Evolutionary conservation across 1,139 yeast genomes (phyloP).

Genomic region (Zygosaccharomyces pseudobailii): DNA sequence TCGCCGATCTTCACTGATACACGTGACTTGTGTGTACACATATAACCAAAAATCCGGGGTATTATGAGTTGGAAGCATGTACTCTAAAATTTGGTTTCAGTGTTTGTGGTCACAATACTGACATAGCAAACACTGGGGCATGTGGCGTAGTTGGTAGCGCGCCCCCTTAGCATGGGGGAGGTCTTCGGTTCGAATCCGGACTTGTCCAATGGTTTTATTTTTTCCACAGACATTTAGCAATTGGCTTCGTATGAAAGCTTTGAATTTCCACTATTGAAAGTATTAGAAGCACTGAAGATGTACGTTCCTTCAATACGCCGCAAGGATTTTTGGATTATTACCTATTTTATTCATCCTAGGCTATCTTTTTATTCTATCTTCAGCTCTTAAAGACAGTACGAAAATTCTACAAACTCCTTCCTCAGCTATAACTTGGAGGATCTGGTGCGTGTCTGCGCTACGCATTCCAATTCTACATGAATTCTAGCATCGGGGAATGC

Average conservation of each 20-base stretch:
- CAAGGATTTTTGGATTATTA: too few species aligned
- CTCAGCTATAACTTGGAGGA: not conserved
- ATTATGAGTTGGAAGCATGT: too few species aligned
- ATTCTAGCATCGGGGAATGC: conserved; percentile 41
- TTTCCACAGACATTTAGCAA: not conserved
- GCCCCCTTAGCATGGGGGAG: conserved; percentile 9
- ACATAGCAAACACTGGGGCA: conserved; percentile 1
- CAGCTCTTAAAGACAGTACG: not conserved
- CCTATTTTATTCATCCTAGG: too few species aligned
- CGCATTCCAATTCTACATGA: conserved; percentile 43
- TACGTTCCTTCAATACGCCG: too few species aligned
- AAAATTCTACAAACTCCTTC: not conserved
- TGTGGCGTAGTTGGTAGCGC: conserved; percentile 11
- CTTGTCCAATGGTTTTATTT: conserved; percentile 4
- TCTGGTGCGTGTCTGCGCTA: conserved; percentile 31
- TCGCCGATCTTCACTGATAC: too few species aligned
- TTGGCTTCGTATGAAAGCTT: too few species aligned
- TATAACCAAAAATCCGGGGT: too few species aligned
- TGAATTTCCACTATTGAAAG: too few species aligned
- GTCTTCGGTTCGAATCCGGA: conserved; percentile 9
- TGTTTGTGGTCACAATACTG: not conserved
- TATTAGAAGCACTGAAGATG: too few species aligned
- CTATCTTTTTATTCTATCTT: not conserved
- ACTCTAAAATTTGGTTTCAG: too few species aligned
- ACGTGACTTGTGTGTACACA: too few species aligned